Evolutionary conservation across 805 yeast genomes (phyloP).

Genomic region (Saccharomycodes ludwigii): DNA sequence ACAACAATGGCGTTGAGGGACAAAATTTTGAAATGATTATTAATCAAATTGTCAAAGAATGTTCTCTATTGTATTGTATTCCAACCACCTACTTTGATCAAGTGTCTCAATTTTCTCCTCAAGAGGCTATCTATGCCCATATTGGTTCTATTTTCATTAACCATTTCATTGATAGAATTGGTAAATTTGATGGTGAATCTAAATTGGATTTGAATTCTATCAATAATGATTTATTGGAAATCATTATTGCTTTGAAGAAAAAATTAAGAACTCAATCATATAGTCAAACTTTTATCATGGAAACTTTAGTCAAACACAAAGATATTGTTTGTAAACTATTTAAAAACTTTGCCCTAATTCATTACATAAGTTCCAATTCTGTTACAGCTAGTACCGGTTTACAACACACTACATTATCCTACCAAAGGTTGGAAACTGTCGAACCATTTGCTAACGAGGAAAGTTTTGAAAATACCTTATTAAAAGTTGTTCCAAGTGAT

Average conservation of each 20-base stretch:
- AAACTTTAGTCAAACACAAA: constrained; percentile 57
- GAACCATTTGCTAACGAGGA: constrained; percentile 61
- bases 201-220: too few species aligned
- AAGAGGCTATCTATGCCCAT: constrained; percentile 90
- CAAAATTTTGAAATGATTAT: constrained; percentile 49
- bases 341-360: constrained; percentile 83
- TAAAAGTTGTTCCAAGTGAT: constrained; percentile 59
- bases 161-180: constrained; percentile 88
- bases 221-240: constrained; percentile 56
- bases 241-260: constrained; percentile 68
- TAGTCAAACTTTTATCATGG: constrained; percentile 72
- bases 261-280: constrained; percentile 88
- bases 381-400: constrained; percentile 1
- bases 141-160: constrained; percentile 86
- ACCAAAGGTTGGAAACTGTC: constrained; percentile 72
- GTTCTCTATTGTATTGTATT: constrained; percentile 79
- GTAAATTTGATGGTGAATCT: too few species aligned
- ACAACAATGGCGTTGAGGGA: constrained; percentile 29
- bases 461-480: constrained; percentile 60
- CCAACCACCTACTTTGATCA: constrained; percentile 75
- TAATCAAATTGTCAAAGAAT: constrained; percentile 86
- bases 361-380: constrained; percentile 49
- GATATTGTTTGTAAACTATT: constrained; percentile 71
- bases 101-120: constrained; percentile 70
- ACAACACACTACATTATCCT: constrained; percentile 47